Evolutionary conservation across 345 rosid species (phyloP), one percentile per base, ranked within the genome.

Genomic region (Syzygium aqueum): DNA sequence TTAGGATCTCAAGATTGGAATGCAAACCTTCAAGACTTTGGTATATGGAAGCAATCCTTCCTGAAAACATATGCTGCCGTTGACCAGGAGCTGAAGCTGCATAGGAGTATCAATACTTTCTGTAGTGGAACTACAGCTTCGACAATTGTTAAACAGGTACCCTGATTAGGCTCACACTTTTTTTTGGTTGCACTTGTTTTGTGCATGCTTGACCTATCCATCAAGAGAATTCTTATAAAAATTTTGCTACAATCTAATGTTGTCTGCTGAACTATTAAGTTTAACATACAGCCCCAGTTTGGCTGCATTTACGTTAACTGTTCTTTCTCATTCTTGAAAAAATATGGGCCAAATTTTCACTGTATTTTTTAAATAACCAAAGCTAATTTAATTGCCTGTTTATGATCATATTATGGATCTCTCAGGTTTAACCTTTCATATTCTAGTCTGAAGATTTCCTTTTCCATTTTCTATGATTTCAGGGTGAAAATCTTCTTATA

Each of bases 111-210:
- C 33, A 94, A 94, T 92, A 92, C 97, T 53, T 97, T 92, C 87
- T 84, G 89, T 14, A 97, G 99, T 19, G 98, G 98, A 16, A 90
- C 95, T 25, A 96, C 98, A 25, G 98, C 98, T 85, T 87, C 93
- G 37, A 93, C 98, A 30, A 92, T 96, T n/a, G 90, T 97, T 30
- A 94, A 95, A 87, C 99, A 96, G 98, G 98, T 93, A 91, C 84
- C 27, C 80, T 73, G 27, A 73, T 19, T 73, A 19, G 14, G 8
- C 46, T 67, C 78, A 30, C 43, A 30, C 78, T 65, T 16, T 65
- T 30, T 65, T 54, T 54, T 21, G 25, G 22, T 21, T 13, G 25
- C 50, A 19, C 50, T 37, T 5, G 11, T 8, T 14, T n/a, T 0
- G 43, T 37, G 25, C 84, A 51, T 84, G 51, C 59, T 84, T 51